Base-by-base conservation (phyloP, 495 filamentous ascomycete species). In the Penicillium samsonianum region DNA sequence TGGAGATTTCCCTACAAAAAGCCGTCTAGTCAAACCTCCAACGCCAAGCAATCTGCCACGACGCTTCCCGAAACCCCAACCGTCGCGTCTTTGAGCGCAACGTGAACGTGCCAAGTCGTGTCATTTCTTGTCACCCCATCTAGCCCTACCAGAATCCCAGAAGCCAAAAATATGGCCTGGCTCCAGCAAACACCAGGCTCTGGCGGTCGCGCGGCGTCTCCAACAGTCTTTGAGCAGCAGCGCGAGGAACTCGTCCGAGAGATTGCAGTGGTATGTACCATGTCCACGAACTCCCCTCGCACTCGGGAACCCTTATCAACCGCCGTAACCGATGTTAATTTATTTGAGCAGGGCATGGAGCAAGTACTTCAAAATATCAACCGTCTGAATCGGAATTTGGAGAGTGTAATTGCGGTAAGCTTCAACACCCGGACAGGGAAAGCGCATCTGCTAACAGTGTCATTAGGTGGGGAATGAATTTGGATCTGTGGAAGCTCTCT, bases 331-430 rank as follows among this genome's bases (percentile, higher is more conserved):
- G n/a, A 37, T 37, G 2, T 17, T 53, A 44, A 60, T 20, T 10
- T 11, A 16, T n/a, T 19, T n/a, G 3, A 9, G n/a, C 58, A 95
- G 90, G 87, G 85, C 69, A 89, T 98, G 73, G 94, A 98, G 62
- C 84, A 93, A 65, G 92, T 97, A 46, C 88, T 98, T 50, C 90
- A 92, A 61, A 96, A 96, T 65, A 90, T 98, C 73, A 98, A 98
- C 72, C 90, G 92, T 60, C 76, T 98, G 50, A 98, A 97, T 71
- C 88, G 94, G 28, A 90, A 87, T 35, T 73, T 98, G 31, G 94
- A 98, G 69, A 90, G 91, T 50, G 87, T 97, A n/a, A 91, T 95
- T 57, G 85, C 89, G 33, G 92, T 94, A 74, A 26, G 84, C 72
- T 23, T 30, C 6, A 10, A 4, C 33, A 30, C 2, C 19, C 16